Evolutionary conservation across 345 rosid genomes (phyloP).

Genomic region (Pelargonium nanum): DNA sequence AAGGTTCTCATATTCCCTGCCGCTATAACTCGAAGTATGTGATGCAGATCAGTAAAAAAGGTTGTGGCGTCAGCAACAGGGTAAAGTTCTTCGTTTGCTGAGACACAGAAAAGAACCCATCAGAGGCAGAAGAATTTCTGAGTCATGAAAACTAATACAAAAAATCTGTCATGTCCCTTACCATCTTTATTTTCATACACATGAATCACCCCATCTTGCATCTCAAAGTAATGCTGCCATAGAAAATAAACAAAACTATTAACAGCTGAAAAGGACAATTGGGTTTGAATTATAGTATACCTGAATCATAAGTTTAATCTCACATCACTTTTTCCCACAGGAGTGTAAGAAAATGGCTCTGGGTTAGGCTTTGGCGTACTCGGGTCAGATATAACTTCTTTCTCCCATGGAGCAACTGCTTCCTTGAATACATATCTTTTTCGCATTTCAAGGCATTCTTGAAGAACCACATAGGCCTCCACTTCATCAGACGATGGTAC

Average conservation of each 20-base stretch:
- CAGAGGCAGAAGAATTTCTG: background rate
- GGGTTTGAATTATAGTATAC: background rate
- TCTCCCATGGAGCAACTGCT: slow-evolving; percentile 92
- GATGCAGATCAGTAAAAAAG: slow-evolving; percentile 89
- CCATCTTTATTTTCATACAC: slow-evolving; percentile 76
- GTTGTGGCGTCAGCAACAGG: slow-evolving; percentile 86
- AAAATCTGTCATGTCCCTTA: slow-evolving; percentile 24
- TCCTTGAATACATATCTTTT: slow-evolving; percentile 72
- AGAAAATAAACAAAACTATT: slow-evolving; percentile 5
- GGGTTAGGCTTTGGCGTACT: slow-evolving; percentile 94
- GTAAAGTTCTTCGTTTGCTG: slow-evolving; percentile 76
- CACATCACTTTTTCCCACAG: slow-evolving; percentile 79
- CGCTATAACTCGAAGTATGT: slow-evolving; percentile 74
- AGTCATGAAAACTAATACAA: slow-evolving; percentile 8
- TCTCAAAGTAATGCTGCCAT: slow-evolving; percentile 80
- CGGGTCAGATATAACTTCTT: slow-evolving; percentile 88
- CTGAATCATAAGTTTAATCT: slow-evolving; percentile 13
- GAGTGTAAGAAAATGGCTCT: slow-evolving; percentile 65
- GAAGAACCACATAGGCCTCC: slow-evolving; percentile 65
- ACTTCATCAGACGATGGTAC: slow-evolving; percentile 75
- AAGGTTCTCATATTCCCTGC: slow-evolving; percentile 87
- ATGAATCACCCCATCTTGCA: slow-evolving; percentile 93
- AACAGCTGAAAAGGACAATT: background rate
- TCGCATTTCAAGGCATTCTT: slow-evolving; percentile 91
- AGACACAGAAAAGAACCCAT: slow-evolving; percentile 10